Conservation (phyloP, 139 green algal species). For the Chlorella sp. region DNA sequence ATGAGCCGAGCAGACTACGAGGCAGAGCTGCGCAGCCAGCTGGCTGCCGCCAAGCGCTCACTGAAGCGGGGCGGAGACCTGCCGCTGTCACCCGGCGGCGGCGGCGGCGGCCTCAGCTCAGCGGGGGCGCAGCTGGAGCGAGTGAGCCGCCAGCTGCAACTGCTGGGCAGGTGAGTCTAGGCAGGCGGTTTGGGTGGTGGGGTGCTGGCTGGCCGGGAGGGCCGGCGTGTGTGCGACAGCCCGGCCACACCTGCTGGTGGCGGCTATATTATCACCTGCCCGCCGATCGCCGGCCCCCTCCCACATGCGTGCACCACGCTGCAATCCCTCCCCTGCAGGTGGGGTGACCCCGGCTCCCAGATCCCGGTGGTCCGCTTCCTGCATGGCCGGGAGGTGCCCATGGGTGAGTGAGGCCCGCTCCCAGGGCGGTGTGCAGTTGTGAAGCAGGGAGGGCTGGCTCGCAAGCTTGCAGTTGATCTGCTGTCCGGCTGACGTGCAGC, state of each 20-base stretch:
- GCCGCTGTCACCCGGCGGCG: not conserved
- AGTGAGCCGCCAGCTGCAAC: not conserved
- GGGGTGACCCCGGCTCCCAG: not conserved
- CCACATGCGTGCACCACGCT: not conserved
- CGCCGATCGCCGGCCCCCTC: not conserved
- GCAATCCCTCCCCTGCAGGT: constrained; percentile 38
- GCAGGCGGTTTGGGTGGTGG: not conserved
- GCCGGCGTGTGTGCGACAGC: too few relatives aligned
- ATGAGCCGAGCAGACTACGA: not conserved
- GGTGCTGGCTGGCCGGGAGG: not conserved
- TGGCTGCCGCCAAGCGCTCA: not conserved
- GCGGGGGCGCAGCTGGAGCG: not conserved
- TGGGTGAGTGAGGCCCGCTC: not conserved
- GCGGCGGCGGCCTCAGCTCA: not conserved
- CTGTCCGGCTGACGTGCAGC: too few relatives aligned
- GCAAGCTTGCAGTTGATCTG: too few relatives aligned
- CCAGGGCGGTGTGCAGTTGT: too few relatives aligned
- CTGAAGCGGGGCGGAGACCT: not conserved
- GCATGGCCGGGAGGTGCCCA: constrained; percentile 53
- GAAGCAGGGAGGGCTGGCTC: too few relatives aligned
- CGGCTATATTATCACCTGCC: not conserved
- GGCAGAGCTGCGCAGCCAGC: not conserved
- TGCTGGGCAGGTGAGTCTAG: not conserved
- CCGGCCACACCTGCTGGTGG: not conserved
- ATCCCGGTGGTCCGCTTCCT: constrained; percentile 65